Evolutionary conservation across 352 stramenopile genomes (phyloP), one percentile per base, ranked within the genome.

Genomic region (Pythium brachiatum): DNA sequence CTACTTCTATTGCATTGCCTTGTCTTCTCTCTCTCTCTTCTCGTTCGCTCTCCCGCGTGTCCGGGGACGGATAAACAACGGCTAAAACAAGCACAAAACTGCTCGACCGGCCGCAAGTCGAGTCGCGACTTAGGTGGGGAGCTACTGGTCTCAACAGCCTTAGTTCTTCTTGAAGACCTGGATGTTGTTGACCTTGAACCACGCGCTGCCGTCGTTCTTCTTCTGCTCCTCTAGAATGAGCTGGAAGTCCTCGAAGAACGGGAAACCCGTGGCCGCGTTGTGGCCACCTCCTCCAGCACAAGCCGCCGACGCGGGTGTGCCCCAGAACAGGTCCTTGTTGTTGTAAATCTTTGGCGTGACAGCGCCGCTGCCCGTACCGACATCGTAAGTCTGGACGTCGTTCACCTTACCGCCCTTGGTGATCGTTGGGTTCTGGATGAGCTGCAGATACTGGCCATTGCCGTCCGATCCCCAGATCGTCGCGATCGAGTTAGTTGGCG

Each of bases 181-280:
- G 66, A 90, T 81, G 67, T 90, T 85, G 57, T 73, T 90, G 55
- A 89, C 76, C 52, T 81, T 87, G 69, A 90, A 90, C 52, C 66
- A 87, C 26, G 78, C 81, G 39, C 72, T 81, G n/a, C 66, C 62
- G 67, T 90, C 81, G 50, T 61, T 56, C 72, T 88, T 86, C 66
- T 86, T 90, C 72, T 92, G 81, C 69, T 90, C 83, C 60, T 92
- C 81, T 12, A 90, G 55, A 46, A 90, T 76, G 55, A 92, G 61
- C 27, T 74, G 74, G 70, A 92, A 90, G 53, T 76, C 79, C 56
- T 89, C 79, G 56, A 90, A 92, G 72, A 89, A 90, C 7, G 83
- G 83, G 69, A 89, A 92, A 26, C 81, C 83, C 41, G 79, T 80
- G 21, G 57, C 57, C 18, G 81, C 64, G 57, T 92, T 72, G 63